Evolutionary conservation across 2,329 filamentous ascomycete genomes (phyloP).

Genomic region (Penicillium olsonii): DNA sequence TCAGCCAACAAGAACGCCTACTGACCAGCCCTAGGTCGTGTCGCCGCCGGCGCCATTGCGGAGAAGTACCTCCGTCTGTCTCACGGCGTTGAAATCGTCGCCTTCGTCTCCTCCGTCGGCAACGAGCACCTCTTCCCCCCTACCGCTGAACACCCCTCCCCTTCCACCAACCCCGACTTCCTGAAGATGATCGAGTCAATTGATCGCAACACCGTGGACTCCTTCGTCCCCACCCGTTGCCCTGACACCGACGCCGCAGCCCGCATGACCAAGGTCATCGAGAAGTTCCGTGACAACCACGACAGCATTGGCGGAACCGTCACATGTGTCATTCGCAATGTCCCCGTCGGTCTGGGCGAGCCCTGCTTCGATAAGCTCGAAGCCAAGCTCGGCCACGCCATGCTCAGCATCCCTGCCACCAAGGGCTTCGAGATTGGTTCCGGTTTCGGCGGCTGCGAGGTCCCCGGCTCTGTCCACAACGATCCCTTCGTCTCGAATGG

Average conservation of each 20-base stretch:
- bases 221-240: constrained; percentile 82
- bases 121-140: constrained; percentile 74
- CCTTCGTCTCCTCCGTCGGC: constrained; percentile 86
- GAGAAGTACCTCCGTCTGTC: constrained; percentile 85
- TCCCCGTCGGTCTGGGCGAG: constrained; percentile 84
- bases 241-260: constrained; percentile 66
- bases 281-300: constrained; percentile 71
- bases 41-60: constrained; percentile 87
- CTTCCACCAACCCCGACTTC: constrained; percentile 76
- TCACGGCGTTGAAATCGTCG: constrained; percentile 86
- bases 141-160: constrained; percentile 65
- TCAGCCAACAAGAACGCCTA: neutral
- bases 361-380: constrained; percentile 96
- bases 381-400: constrained; percentile 85
- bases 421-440: constrained; percentile 97
- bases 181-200: constrained; percentile 71
- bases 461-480: constrained; percentile 89
- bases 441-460: constrained; percentile 82
- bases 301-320: constrained; percentile 96
- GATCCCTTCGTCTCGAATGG: constrained; percentile 68
- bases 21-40: constrained; percentile 57
- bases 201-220: constrained; percentile 75
- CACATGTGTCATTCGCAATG: constrained; percentile 87
- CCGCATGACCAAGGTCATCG: constrained; percentile 78
- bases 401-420: constrained; percentile 91